Conservation (phyloP, 106 monocot genomes). For the Apostasia shenzhenica region DNA sequence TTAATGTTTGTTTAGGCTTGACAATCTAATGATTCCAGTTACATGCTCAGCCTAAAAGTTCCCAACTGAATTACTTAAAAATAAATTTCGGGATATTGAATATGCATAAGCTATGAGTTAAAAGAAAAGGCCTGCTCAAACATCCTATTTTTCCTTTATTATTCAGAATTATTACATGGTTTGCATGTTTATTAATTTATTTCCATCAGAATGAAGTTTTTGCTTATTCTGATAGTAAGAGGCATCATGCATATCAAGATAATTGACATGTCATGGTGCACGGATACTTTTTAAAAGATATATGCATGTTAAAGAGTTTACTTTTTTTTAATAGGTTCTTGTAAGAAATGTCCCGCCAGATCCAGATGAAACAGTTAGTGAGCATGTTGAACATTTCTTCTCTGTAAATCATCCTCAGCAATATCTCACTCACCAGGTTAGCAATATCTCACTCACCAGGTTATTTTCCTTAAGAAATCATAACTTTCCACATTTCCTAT, state of each 20-base stretch:
- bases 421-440: constrained; percentile 79
- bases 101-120: no score
- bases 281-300: not conserved
- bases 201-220: not conserved
- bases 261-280: not conserved
- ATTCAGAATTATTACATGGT: no score
- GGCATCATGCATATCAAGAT: not conserved
- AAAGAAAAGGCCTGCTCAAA: no score
- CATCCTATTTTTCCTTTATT: no score
- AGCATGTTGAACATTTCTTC: constrained; percentile 90
- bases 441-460: constrained; percentile 82
- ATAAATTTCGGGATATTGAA: no score
- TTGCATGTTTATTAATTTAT: not conserved
- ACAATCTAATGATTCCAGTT: no score
- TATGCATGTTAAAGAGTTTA: not conserved
- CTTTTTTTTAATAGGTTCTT: constrained; percentile 47
- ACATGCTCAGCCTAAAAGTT: no score
- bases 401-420: constrained; percentile 75
- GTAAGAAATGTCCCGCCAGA: constrained; percentile 87
- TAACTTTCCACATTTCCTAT: not conserved
- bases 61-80: no score
- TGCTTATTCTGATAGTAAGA: no score
- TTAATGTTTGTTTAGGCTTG: no score
- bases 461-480: constrained; percentile 24
- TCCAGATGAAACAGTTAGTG: constrained; percentile 78